A percentile compares a stretch with the other conserved stretches of the same genome.
phyloP scores from a whole-genome alignment of 441 rosid genomes.

The Pelargonium fulgidum region DNA sequence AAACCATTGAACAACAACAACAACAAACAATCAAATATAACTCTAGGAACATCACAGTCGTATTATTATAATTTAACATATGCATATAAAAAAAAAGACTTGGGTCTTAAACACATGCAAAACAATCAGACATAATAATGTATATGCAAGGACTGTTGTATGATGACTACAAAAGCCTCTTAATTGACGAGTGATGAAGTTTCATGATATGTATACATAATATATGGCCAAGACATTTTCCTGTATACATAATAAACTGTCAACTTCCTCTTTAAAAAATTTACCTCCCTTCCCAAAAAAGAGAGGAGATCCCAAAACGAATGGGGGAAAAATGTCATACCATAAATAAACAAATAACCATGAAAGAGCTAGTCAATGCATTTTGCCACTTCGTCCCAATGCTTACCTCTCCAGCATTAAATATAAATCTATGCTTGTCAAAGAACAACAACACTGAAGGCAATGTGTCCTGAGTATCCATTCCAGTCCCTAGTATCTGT shows the following conservation, averaged over 20 bases:
- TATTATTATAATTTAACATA: not conserved
- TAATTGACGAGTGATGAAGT: no score
- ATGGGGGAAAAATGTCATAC: no score
- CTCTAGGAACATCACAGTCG: not conserved
- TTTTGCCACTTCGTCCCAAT: not conserved
- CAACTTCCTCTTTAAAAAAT: no score
- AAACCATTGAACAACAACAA: not conserved
- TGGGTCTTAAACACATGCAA: not conserved
- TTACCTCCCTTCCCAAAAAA: not conserved
- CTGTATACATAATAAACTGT: no score
- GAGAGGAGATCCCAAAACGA: not conserved
- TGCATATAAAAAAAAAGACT: not conserved
- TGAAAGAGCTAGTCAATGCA: not conserved
- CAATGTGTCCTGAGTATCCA: constrained; percentile 93
- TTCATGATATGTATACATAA: no score
- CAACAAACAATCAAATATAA: not conserved
- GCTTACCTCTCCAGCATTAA: constrained; percentile 90
- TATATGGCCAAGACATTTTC: no score
- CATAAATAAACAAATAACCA: no score
- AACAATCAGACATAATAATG: not conserved
- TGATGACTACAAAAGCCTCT: not conserved
- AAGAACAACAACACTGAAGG: constrained; percentile 88
- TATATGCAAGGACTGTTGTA: not conserved
- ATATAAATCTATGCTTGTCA: constrained; percentile 83
- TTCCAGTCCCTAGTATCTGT: constrained; percentile 89